Evolutionary conservation across 2,329 filamentous ascomycete genomes (phyloP), one percentile per base, ranked within the genome.

Genomic region (Paracoccidioides lutzii): DNA sequence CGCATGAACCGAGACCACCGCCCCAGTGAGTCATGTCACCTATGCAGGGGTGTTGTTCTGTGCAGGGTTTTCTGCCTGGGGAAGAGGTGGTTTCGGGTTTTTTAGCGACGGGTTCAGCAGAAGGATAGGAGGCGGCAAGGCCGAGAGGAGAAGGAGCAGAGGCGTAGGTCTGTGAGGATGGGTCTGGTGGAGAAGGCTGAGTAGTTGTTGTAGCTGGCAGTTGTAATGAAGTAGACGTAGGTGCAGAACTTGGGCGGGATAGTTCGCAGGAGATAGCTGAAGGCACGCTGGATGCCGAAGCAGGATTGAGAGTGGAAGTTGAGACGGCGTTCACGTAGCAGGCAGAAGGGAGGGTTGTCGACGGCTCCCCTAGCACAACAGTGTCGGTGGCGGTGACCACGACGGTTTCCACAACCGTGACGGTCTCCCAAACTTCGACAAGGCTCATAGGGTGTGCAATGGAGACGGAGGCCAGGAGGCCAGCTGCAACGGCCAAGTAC

Each of bases 11-110:
- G 7, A 85, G 66, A 44, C 84, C 88, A 50, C 85, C 75, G 43
- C 76, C 72, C 73, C 87, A 94, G 76, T 81, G 90, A 57, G 88
- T 93, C 61, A 88, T 77, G 52, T 90, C 80, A 59, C 87, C 88
- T 0, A 66, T 65, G 63, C 64, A 69, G 37, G 66, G 63, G 44
- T 64, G n/a, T n/a, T n/a, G n/a, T 57, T 55, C 57, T 41, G 63
- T 60, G 62, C 67, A 66, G 61, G 57, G 35, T 44, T 65, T 65
- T 40, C 53, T 61, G 61, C 58, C 57, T 15, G 42, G 6, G 42
- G 43, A 10, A 28, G 43, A 2, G 42, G 59, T 52, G 45, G 58
- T 45, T 45, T 58, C 30, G 53, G 56, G 8, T 52, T 58, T 30
- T 10, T 53, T 52, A 3, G 55, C 49, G 38, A 58, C 37, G n/a